phyloP scores from a whole-genome alignment of 352 stramenopile genomes.

The Globisporangium iwayamae region DNA sequence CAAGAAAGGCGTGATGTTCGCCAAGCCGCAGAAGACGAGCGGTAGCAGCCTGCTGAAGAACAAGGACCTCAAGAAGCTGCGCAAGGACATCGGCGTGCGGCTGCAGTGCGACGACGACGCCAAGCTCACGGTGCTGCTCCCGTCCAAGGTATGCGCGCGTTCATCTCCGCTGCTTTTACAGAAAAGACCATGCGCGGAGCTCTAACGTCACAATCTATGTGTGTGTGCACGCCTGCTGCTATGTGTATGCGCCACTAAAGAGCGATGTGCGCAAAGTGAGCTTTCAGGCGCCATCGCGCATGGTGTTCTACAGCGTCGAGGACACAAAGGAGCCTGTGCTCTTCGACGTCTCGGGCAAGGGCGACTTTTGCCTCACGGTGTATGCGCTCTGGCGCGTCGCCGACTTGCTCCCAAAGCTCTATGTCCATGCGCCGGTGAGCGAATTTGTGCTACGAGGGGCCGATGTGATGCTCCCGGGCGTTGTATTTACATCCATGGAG shows the following conservation, averaged over 20 bases:
- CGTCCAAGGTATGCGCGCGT: conserved; percentile 31
- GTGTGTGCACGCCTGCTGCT: conserved; percentile 3
- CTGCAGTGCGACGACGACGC: conserved; percentile 39
- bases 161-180: neutral
- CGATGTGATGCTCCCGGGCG: conserved; percentile 81
- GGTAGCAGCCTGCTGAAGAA: conserved; percentile 79
- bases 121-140: conserved; percentile 35
- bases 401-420: conserved; percentile 45
- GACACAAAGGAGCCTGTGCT: conserved; percentile 59
- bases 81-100: conserved; percentile 44
- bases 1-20: conserved; percentile 71
- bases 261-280: conserved; percentile 65
- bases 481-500: conserved; percentile 58
- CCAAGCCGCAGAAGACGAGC: conserved; percentile 71
- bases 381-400: conserved; percentile 66
- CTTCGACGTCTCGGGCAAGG: conserved; percentile 73
- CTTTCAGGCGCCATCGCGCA: conserved; percentile 70
- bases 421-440: conserved; percentile 77
- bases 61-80: conserved; percentile 86
- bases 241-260: conserved; percentile 5
- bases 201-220: neutral
- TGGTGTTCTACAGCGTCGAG: conserved; percentile 64
- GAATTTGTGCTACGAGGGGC: conserved; percentile 76
- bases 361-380: conserved; percentile 39
- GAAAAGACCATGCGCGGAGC: neutral